Conservation (phyloP, 257 asterid species). For the Solanum sejunctum region DNA sequence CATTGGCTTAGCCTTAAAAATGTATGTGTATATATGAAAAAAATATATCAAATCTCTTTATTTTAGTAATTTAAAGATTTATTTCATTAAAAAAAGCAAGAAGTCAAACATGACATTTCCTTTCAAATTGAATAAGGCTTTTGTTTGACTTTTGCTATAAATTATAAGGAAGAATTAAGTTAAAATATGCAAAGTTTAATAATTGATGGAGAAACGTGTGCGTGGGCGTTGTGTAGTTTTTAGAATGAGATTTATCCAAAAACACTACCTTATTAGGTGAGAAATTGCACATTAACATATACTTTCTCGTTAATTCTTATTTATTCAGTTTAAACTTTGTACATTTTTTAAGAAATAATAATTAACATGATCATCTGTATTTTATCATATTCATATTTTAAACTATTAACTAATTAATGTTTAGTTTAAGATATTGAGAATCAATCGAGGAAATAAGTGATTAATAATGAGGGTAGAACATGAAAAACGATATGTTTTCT, state of each 20-base stretch:
- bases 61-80: not conserved
- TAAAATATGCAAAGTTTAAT: not conserved
- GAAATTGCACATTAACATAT: no score
- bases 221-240: not conserved
- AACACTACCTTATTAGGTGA: no score
- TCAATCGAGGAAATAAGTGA: no score
- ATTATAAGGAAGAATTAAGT: not conserved
- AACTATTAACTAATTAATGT: no score
- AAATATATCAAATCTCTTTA: not conserved
- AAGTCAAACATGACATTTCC: not conserved
- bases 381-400: no score
- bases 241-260: not conserved
- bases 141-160: not conserved
- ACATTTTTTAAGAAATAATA: no score
- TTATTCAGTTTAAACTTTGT: no score
- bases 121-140: not conserved
- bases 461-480: no score
- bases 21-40: not conserved
- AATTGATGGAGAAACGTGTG: not conserved
- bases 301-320: no score
- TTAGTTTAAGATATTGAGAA: no score
- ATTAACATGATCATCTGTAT: no score
- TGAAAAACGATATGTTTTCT: no score
- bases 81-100: not conserved
- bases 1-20: not conserved